A percentile compares a stretch with the other conserved stretches of the same genome.
Evolutionary conservation across 2,329 filamentous ascomycete species (phyloP).

Genomic region (Aspergillus ustus): DNA sequence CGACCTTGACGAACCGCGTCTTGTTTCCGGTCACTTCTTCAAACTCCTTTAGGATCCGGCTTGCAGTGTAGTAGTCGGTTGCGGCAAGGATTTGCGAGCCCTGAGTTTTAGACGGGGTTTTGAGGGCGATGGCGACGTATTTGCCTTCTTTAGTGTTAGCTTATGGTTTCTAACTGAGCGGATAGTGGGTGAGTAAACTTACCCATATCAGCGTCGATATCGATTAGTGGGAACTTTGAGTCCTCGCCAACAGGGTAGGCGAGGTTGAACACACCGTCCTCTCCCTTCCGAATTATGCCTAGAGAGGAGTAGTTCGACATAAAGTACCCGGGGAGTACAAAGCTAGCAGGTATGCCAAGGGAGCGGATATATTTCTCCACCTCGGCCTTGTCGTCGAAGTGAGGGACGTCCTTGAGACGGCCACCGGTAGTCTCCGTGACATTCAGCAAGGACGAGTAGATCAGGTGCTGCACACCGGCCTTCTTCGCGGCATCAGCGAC

Average conservation of each 20-base stretch:
- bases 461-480: slow-evolving; percentile 42
- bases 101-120: slow-evolving; percentile 49
- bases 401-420: slow-evolving; percentile 37
- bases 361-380: slow-evolving; percentile 44
- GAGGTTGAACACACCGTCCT: slow-evolving; percentile 33
- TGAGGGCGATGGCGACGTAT: slow-evolving; percentile 38
- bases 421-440: slow-evolving; percentile 38
- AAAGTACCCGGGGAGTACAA: slow-evolving; percentile 49
- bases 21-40: slow-evolving; percentile 47
- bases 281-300: slow-evolving; percentile 32
- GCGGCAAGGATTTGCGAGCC: slow-evolving; percentile 54
- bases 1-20: slow-evolving; percentile 29
- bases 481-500: slow-evolving; percentile 45
- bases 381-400: slow-evolving; percentile 50
- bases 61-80: slow-evolving; percentile 42
- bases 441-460: slow-evolving; percentile 45
- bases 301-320: slow-evolving; percentile 45
- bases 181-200: background rate
- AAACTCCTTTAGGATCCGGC: slow-evolving; percentile 47
- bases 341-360: slow-evolving; percentile 41
- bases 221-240: slow-evolving; percentile 50
- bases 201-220: slow-evolving; percentile 37
- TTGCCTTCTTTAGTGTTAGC: slow-evolving; percentile 4
- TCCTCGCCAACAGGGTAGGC: slow-evolving; percentile 31
- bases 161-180: background rate